A percentile compares a stretch with the other conserved stretches of the same genome.
Conservation (phyloP, 768 basidiomycete genomes). For the Sistotremastrum niveocremeum region DNA sequence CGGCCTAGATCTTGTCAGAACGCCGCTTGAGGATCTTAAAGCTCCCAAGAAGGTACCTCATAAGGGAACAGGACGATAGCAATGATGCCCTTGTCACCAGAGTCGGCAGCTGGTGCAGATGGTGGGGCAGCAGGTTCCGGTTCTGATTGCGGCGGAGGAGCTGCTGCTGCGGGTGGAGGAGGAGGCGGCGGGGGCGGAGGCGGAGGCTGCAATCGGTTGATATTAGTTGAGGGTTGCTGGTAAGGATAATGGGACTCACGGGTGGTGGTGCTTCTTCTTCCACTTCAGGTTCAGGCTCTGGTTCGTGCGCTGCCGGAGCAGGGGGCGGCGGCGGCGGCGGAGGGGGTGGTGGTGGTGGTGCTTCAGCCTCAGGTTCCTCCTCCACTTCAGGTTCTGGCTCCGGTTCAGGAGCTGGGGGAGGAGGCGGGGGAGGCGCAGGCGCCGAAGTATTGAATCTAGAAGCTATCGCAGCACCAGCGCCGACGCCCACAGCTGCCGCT, state of each 20-base stretch:
- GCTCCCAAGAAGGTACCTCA: constrained; percentile 29
- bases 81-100: constrained; percentile 33
- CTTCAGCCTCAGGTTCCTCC: constrained; percentile 14
- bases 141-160: constrained; percentile 13
- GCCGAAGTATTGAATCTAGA: constrained; percentile 8
- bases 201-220: constrained; percentile 6
- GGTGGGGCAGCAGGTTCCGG: constrained; percentile 17
- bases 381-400: constrained; percentile 22
- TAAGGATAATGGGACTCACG: constrained; percentile 25
- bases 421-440: constrained; percentile 10
- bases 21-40: neutral
- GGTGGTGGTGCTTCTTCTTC: constrained; percentile 29
- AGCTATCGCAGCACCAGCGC: constrained; percentile 15
- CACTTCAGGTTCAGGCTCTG: constrained; percentile 25
- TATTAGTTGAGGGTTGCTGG: constrained; percentile 10
- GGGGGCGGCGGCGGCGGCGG: constrained; percentile 29
- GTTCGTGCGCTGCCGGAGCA: constrained; percentile 13
- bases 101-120: constrained; percentile 11
- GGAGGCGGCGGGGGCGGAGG: constrained; percentile 17
- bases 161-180: constrained; percentile 12
- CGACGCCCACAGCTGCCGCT: constrained; percentile 25
- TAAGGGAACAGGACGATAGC: constrained; percentile 78
- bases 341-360: constrained; percentile 23
- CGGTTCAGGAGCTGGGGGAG: constrained; percentile 20
- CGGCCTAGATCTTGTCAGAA: constrained; percentile 30